phyloP scores from a whole-genome alignment of 2,329 filamentous ascomycete genomes.

The Parafenestella ontariensis region DNA sequence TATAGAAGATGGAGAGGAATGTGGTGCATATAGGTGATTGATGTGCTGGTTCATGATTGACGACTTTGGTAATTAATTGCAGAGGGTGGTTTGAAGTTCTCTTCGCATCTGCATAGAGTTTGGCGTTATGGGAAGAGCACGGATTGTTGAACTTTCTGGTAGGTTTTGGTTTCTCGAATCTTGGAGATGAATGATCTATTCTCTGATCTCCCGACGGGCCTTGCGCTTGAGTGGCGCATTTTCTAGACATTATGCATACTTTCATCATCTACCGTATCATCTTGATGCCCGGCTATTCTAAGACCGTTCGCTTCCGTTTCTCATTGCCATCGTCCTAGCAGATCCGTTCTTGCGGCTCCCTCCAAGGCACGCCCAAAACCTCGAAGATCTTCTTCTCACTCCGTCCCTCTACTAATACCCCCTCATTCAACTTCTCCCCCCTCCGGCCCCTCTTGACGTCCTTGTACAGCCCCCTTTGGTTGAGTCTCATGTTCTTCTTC shows the following conservation, averaged over 20 bases:
- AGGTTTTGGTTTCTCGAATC: neutral
- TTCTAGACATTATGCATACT: neutral
- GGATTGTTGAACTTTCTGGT: neutral
- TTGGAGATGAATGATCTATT: neutral
- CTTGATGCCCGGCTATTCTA: neutral
- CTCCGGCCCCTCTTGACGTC: conserved; percentile 69
- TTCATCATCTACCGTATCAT: neutral
- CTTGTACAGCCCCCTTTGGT: conserved; percentile 80
- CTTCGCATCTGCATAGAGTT: neutral
- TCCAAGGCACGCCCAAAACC: conserved; percentile 82
- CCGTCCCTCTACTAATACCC: conserved; percentile 73
- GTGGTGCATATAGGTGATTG: neutral
- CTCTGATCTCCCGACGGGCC: neutral
- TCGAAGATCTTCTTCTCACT: conserved; percentile 84
- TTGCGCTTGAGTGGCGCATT: neutral
- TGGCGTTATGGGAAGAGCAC: neutral
- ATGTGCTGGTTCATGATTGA: neutral
- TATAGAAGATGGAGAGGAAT: neutral
- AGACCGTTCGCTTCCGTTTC: neutral
- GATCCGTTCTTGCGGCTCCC: conserved; percentile 57
- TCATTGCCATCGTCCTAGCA: conserved; percentile 20
- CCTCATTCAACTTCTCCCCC: conserved; percentile 69
- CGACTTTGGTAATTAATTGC: neutral
- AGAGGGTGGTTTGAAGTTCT: neutral
- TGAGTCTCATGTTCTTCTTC: conserved; percentile 82